phyloP scores from a whole-genome alignment of 139 green algal species.

The Auxenochlorella pyrenoidosa region DNA sequence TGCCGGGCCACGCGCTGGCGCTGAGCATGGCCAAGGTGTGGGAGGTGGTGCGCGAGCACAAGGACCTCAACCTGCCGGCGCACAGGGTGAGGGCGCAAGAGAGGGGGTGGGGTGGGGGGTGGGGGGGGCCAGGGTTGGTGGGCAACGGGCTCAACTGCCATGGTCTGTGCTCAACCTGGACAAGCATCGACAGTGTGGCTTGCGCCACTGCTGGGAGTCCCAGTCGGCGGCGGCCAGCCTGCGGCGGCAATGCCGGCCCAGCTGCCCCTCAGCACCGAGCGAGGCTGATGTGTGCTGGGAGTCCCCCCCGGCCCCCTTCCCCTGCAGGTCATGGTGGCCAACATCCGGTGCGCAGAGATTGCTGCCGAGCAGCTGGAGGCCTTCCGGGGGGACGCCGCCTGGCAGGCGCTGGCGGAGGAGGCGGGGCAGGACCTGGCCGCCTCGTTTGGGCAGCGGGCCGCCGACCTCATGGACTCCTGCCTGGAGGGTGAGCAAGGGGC shows the following conservation, averaged over 20 bases:
- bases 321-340: conserved; percentile 95
- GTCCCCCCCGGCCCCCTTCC: no score
- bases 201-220: no score
- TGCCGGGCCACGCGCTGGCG: conserved; percentile 75
- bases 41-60: conserved; percentile 90
- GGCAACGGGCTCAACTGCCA: neutral
- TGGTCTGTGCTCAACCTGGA: no score
- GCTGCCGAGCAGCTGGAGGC: conserved; percentile 68
- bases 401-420: conserved; percentile 58
- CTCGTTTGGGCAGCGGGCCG: conserved; percentile 67
- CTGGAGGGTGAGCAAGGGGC: conserved; percentile 44
- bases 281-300: no score
- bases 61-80: conserved; percentile 97
- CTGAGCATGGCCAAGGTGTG: conserved; percentile 90
- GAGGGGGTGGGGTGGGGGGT: neutral
- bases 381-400: conserved; percentile 70
- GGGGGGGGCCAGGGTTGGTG: no score
- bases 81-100: conserved; percentile 80
- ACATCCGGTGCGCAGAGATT: conserved; percentile 94
- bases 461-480: conserved; percentile 74
- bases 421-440: conserved; percentile 54
- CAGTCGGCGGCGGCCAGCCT: no score
- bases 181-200: no score
- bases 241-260: no score
- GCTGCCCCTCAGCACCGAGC: no score